Percentiles rank a stretch among this genome's conserved stretches.
These are phyloP conservation scores for Phytophthora rubi DNA, from an alignment of 352 stramenopile species.

Conservation along the genomic window DNA sequence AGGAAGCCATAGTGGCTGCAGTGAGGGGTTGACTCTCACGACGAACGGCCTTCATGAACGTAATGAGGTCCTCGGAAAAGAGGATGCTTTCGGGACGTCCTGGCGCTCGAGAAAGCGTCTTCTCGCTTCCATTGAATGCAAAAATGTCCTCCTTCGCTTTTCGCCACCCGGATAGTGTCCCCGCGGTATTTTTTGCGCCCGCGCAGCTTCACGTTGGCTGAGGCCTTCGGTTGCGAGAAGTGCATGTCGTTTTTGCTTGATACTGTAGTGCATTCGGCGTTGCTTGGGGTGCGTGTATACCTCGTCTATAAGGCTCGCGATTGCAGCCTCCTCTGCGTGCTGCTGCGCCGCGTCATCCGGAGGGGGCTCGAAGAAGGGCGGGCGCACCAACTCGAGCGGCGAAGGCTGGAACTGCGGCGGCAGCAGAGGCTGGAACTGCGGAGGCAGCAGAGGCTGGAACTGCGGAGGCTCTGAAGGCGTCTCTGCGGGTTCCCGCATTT, in stretches of 20 bases:
- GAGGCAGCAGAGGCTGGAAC: too few species aligned
- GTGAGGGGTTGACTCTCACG: background rate
- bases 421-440: too few species aligned
- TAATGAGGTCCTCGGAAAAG: background rate
- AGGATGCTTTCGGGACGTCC: background rate
- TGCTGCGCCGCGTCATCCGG: too few species aligned
- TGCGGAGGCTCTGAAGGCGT: too few species aligned
- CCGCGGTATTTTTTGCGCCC: too few species aligned
- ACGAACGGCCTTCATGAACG: background rate
- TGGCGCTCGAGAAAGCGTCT: background rate
- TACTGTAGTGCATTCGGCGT: background rate
- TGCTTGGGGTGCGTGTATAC: background rate
- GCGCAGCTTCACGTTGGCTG: background rate
- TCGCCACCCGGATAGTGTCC: too few species aligned
- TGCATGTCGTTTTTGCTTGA: background rate
- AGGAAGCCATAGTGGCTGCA: background rate
- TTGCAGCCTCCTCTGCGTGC: background rate
- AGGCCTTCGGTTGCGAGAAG: background rate
- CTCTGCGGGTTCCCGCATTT: too few species aligned
- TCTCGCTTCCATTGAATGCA: background rate
- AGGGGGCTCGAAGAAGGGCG: background rate
- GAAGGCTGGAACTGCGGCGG: too few species aligned
- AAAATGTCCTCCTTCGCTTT: background rate
- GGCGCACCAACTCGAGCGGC: too few species aligned
- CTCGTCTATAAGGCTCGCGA: background rate